Evolutionary conservation across 2,329 filamentous ascomycete species (phyloP), one percentile per base, ranked within the genome.

Genomic region (Colletotrichum horii): DNA sequence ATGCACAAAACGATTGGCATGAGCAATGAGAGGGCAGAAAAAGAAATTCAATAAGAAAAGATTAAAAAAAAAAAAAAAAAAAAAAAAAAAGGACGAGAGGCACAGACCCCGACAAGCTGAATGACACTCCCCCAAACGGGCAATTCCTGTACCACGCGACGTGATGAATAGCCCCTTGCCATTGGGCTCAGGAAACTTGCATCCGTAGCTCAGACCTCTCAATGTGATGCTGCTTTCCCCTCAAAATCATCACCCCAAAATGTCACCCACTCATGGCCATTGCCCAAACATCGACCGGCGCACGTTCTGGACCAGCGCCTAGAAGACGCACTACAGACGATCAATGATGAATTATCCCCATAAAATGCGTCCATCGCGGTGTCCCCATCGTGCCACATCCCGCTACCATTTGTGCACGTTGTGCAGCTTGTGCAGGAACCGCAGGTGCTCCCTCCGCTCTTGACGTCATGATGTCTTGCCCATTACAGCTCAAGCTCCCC

Each of bases 401-500:
- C 62, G 34, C 19, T 38, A 8, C 43, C n/a, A 52, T 52, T 52
- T 52, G 43, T 70, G 70, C 64, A 64, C 69, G 55, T 66, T 55
- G 48, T 32, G 43, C 48, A 34, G 66, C 34, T 65, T 32, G 60
- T 30, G 56, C 66, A 56, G 66, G 16, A 70, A 38, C 43, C 32
- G 38, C 71, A 64, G 43, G 66, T 65, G 34, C 70, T 38, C 52
- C 58, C 34, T 73, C 74, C 48, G 64, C 74, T 64, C 38, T 76
- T 76, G 74, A 76, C 74, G 74, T 76, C 74, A 76, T 74, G 38
- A 76, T 76, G 74, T 76, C 74, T 76, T 48, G 74, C 70, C 26
- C 19, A 74, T 69, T 62, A 24, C 70, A 52, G 32, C 66, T 70
- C 71, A 62, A 70, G 38, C 69, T 71, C 68, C 68, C 34, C 56